These are phyloP conservation scores for Talaromyces funiculosus DNA, from an alignment of 2,329 filamentous ascomycete genomes.

Conservation along the genomic window DNA sequence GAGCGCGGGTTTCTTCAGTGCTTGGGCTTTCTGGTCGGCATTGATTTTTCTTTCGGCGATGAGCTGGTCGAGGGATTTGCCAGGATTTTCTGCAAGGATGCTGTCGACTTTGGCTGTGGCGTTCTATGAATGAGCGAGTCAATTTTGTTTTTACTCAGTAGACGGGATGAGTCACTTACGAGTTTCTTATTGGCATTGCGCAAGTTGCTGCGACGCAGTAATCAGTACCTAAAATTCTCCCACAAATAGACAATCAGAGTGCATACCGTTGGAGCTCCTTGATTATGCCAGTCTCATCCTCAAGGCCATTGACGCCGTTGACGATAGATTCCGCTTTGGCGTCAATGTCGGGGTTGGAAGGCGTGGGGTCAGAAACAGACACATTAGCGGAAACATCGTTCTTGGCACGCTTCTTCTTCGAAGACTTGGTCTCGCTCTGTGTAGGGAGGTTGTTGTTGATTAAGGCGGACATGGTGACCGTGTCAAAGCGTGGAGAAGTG, in stretches of 20 bases:
- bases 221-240: slow-evolving; percentile 5
- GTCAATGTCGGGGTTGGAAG: slow-evolving; percentile 22
- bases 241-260: background rate
- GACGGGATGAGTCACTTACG: slow-evolving; percentile 49
- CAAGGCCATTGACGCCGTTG: slow-evolving; percentile 38
- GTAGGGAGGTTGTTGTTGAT: slow-evolving; percentile 58
- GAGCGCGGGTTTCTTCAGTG: slow-evolving; percentile 57
- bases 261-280: slow-evolving; percentile 85
- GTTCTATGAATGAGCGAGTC: slow-evolving; percentile 37
- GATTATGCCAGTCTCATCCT: slow-evolving; percentile 70
- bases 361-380: slow-evolving; percentile 19
- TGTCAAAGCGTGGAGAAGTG: background rate
- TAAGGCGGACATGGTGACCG: slow-evolving; percentile 55
- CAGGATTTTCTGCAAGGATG: slow-evolving; percentile 56
- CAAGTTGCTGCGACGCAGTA: slow-evolving; percentile 61
- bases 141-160: background rate
- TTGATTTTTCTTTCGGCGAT: slow-evolving; percentile 60
- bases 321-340: slow-evolving; percentile 38
- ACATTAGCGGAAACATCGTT: slow-evolving; percentile 45
- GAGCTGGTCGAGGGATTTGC: slow-evolving; percentile 57
- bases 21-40: slow-evolving; percentile 58
- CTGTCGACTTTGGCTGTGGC: slow-evolving; percentile 55
- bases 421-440: slow-evolving; percentile 56
- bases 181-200: slow-evolving; percentile 94
- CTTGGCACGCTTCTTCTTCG: slow-evolving; percentile 57